Base-by-base conservation (phyloP, 495 filamentous ascomycete species). In the Aspergillus asperescens region DNA sequence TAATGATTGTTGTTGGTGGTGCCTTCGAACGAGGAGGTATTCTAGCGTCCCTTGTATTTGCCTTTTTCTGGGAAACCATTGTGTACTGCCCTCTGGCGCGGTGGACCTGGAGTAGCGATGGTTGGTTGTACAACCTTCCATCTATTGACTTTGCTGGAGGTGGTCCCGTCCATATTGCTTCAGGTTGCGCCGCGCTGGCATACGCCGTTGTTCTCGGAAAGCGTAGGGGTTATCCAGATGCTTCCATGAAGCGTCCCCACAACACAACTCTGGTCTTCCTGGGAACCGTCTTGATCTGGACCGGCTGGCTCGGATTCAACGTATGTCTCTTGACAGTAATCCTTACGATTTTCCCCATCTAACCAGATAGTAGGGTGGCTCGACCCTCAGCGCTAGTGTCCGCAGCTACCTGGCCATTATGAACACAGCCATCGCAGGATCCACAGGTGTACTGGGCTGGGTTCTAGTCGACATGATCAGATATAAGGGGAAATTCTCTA, bases 281-380 rank as follows among this genome's bases (percentile, higher is more conserved):
- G 18, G 80, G 80, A 5, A 83, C 80, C 2, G 66, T 75, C 0
- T 63, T 82, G 24, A 78, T 82, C 46, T 83, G 80, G 80, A 79
- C 80, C 43, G 79, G 78, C 16, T 81, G 78, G 79, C 72, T 79
- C 52, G 79, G 80, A 7, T 85, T 85, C 61, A 84, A 84, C 53
- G 70, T 73, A 55, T 23, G 60, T 54, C 9, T 46, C 13, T 27
- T 20, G 24, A 19, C 6, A n/a, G 7, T 41, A 15, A 22, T 31
- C 28, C 13, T 22, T 31, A 22, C 10, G 5, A 39, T 22, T 5
- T 28, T 8, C 6, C 10, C 23, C 24, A 8, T 28, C 32, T 58
- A 28, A 55, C 28, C 9, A 39, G 31, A 49, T 54, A 7, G 46
- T 22, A 74, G 69, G 81, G 81, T 15, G 82, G 81, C 13, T 77